Conservation (phyloP, 805 yeast genomes). For the Suhomyces vadensis region DNA sequence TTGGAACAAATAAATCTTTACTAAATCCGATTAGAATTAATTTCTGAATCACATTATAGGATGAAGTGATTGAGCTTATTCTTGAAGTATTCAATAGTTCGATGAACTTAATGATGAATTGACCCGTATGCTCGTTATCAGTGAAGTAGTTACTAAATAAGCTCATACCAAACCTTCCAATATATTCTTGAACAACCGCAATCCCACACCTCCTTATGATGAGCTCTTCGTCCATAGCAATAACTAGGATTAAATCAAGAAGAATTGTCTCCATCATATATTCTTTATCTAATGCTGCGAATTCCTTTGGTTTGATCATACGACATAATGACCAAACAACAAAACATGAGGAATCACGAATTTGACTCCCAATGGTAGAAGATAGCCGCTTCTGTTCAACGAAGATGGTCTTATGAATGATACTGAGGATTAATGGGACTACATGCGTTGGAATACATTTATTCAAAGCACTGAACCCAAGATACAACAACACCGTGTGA, state of each 20-base stretch:
- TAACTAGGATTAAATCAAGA: conserved; percentile 47
- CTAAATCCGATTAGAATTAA: conserved; percentile 28
- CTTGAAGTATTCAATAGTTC: conserved; percentile 55
- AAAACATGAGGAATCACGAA: conserved; percentile 84
- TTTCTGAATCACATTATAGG: conserved; percentile 17
- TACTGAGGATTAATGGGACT: conserved; percentile 28
- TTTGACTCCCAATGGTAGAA: conserved; percentile 59
- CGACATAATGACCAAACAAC: conserved; percentile 77
- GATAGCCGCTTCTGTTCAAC: conserved; percentile 59
- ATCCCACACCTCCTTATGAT: conserved; percentile 77
- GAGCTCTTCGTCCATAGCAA: conserved; percentile 73
- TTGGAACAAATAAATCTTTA: conserved; percentile 26
- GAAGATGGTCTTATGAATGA: conserved; percentile 49
- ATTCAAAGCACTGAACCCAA: conserved; percentile 47
- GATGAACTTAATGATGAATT: conserved; percentile 49
- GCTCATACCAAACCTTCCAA: conserved; percentile 68
- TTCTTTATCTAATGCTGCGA: not conserved
- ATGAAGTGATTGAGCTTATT: conserved; percentile 21
- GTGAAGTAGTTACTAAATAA: conserved; percentile 26
- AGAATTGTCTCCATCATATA: conserved; percentile 23
- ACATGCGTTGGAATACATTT: conserved; percentile 24
- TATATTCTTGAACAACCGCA: conserved; percentile 83
- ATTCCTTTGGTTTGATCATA: conserved; percentile 22
- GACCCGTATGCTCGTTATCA: conserved; percentile 21
- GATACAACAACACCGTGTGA: conserved; percentile 59